Base-by-base conservation (phyloP, 108 stramenopile genomes). In the Cylindrotheca closterium region DNA sequence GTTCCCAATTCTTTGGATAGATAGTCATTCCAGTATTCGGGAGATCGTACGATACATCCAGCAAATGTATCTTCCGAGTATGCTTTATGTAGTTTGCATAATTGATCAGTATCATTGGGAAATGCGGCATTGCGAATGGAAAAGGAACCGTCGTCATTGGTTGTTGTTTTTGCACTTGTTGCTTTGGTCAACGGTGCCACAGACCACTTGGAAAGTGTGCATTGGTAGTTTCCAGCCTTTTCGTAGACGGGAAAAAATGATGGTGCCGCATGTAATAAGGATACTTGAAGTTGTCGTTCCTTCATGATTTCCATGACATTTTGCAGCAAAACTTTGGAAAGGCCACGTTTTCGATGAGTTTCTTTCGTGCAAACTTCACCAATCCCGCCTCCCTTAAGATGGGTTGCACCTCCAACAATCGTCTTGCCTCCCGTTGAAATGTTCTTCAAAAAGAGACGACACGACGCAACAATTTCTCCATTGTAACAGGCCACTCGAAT, bases 361-460 rank as follows among this genome's bases (percentile, higher is more conserved):
- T 59, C 61, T 25, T 30, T 48, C 0, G 90, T 92, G 51, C 90
- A 88, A 0, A 92, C 90, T 77, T 92, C 90, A 21, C 90, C 90
- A 28, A 88, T 86, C 1, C 87, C 90, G 24, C 87, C 90, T 33
- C 73, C 83, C 15, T 46, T 34, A 23, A 67, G 23, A 10, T 7
- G 18, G 15, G 37, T 15, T n/a, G n/a, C n/a, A n/a, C n/a, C n/a
- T n/a, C n/a, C n/a, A n/a, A n/a, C n/a, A n/a, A n/a, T n/a, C 37
- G 37, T 42, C 17, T 30, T 21, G 21, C 32, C 32, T 53, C 73
- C 74, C 4, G 42, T 60, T 22, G 82, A 72, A 23, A 92, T 63
- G 3, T 52, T 60, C 10, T 83, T 65, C 46, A 67, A 60, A 78
- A 92, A 88, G 52, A 92, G 60, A 18, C 90, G 76, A 46, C 73